Evolutionary conservation across 179 eudicot genomes (phyloP), one percentile per base, ranked within the genome.

Genomic region (Beta corolliflora): DNA sequence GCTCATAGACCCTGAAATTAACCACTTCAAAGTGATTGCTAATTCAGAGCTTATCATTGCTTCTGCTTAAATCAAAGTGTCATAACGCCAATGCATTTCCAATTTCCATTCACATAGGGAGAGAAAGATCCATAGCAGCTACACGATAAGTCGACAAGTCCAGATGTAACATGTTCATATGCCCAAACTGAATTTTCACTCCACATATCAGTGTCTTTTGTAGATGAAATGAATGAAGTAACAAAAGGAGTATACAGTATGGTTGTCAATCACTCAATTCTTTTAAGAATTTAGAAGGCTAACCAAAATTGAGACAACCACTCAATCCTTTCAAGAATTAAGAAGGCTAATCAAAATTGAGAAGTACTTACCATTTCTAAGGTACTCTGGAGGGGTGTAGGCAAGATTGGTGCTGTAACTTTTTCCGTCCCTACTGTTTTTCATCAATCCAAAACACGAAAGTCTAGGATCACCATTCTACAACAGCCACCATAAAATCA

Each of bases 381-480:
- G 86, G 87, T 91, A 91, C 86, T 94, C 98, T 3, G 97, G 98
- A 79, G 97, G 97, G 65, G 96, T 93, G 78, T 93, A 93, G 60
- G 97, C 97, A 83, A 93, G 97, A 86, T 93, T 92, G 67, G 97
- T 93, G 93, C 97, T 93, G 81, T 93, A 93, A 84, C 98, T 91
- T 87, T 91, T 92, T 52, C 96, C 98, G 80, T 93, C 98, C 85
- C 93, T 91, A 83, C 97, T 92, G 81, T 92, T 94, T 88, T 94
- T 92, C 92, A 94, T 92, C 78, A 94, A 83, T 77, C 97, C 98
- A 84, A 94, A 94, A 88, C 98, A 94, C 73, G 98, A 94, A 77
- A 94, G 92, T 77, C 98, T 91, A 75, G 98, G 97, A 89, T 91
- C 98, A 60, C 98, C 97, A 85, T 89, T 92, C 98, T 94, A 85